Percentiles rank a stretch among this genome's conserved stretches.
These are phyloP conservation scores for Nannizziopsis arthrosporioides DNA, from an alignment of 2,329 filamentous ascomycete genomes.

Conservation along the genomic window DNA sequence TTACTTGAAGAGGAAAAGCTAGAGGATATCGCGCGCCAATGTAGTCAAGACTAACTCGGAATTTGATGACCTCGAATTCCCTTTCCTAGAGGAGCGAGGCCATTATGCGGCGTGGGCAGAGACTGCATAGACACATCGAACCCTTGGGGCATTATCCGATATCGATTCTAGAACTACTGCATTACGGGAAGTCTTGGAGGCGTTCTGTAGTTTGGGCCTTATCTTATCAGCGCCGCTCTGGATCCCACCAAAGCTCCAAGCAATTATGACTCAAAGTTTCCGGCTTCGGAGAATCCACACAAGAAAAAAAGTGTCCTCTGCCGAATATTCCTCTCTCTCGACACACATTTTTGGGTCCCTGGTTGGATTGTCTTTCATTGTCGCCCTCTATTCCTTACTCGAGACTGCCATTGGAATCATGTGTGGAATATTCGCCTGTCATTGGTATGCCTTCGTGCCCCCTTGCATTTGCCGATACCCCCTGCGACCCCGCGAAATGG, in stretches of 20 bases:
- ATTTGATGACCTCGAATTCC: no score
- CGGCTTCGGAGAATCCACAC: conserved; percentile 4
- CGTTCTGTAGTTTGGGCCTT: conserved; percentile 9
- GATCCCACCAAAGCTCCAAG: conserved; percentile 1
- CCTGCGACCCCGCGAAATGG: background rate
- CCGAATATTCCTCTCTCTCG: conserved; percentile 18
- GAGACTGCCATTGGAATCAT: conserved; percentile 44
- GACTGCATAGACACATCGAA: no score
- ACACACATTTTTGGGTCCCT: conserved; percentile 19
- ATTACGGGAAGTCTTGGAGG: no score
- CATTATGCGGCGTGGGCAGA: no score
- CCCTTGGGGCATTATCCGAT: no score
- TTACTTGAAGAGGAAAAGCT: no score
- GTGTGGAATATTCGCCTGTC: conserved; percentile 96
- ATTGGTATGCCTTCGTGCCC: conserved; percentile 51
- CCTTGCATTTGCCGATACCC: conserved; percentile 9
- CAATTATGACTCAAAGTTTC: conserved; percentile 13
- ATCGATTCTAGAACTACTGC: no score
- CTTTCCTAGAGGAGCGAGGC: no score
- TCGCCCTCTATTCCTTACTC: conserved; percentile 11
- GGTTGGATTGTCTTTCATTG: conserved; percentile 16
- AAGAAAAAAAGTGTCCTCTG: background rate
- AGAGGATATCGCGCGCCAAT: no score
- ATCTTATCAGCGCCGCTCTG: conserved; percentile 21
- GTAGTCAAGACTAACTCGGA: no score